Base-by-base conservation (phyloP, 768 basidiomycete genomes). In the Mycena rebaudengoi region DNA sequence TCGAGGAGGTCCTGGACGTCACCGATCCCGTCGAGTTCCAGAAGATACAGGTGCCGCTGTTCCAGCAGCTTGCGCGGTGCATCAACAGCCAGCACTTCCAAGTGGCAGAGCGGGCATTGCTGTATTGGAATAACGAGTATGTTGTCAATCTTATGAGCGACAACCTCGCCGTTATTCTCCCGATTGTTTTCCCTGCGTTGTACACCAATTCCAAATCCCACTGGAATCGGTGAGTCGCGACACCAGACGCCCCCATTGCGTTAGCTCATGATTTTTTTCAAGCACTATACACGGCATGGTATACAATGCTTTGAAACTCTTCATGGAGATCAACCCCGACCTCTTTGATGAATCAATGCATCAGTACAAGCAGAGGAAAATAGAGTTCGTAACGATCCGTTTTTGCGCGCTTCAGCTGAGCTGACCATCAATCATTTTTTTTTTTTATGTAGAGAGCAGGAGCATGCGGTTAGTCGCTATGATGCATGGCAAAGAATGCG, bases 121-220 rank as follows among this genome's bases (percentile, higher is more conserved):
- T 98, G 69, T 99, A 98, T 77, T 99, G 98, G 98, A 98, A 99
- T 81, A 99, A 99, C 80, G 98, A 99, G 80, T 99, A 99, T 79
- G 96, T 99, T 68, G 94, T 99, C 71, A 99, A 98, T 77, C 87
- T 99, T 53, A 99, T 99, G 95, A 94, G 95, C 76, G 96, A 99
- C 72, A 99, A 99, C 75, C 85, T 99, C 66, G 77, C 87, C 23
- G 78, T 90, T 65, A 88, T 99, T 62, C 84, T 99, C 29, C 98
- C 98, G 7, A 94, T 99, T 72, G 96, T 99, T 51, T 99, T 99
- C 82, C 95, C 97, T 28, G 92, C 96, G 7, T 78, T 99, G 66
- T 98, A 97, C 76, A 91, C 90, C 40, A 99, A 98, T 77, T 98
- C 96, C 45, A 95, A 93, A 76, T 89, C 93, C 21, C 98, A 99